These are phyloP conservation scores for Sextonia rubra DNA, from an alignment of 164 flowering plant genomes.

Conservation along the genomic window DNA sequence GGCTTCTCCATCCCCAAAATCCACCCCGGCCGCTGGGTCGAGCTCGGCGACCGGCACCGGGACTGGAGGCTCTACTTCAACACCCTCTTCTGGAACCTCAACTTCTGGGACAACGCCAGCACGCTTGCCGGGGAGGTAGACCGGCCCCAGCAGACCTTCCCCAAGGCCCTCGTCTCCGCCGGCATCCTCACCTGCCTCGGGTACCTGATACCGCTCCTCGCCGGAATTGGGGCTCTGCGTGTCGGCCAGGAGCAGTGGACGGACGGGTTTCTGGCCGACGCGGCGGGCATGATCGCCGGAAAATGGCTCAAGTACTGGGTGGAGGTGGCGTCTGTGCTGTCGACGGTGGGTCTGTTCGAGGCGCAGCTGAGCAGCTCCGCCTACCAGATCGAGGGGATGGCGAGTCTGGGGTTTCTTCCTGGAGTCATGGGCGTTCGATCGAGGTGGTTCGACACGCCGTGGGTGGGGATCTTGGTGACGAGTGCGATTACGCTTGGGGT, in stretches of 20 bases:
- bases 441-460: conserved; percentile 51
- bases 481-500: conserved; percentile 36
- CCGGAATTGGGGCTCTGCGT: conserved; percentile 40
- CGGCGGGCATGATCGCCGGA: conserved; percentile 46
- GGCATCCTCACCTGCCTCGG: conserved; percentile 42
- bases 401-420: conserved; percentile 48
- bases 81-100: conserved; percentile 88
- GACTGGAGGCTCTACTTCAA: conserved; percentile 78
- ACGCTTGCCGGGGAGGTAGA: conserved; percentile 73
- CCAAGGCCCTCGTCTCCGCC: conserved; percentile 46
- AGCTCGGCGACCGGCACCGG: conserved; percentile 41
- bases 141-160: conserved; percentile 48
- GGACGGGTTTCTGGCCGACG: conserved; percentile 52
- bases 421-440: conserved; percentile 27
- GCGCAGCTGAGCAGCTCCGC: conserved; percentile 59
- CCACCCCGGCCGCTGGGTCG: conserved; percentile 49
- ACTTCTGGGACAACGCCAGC: conserved; percentile 89
- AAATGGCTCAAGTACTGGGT: conserved; percentile 54
- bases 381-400: conserved; percentile 56
- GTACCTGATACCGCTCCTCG: conserved; percentile 52
- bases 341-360: conserved; percentile 51
- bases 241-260: conserved; percentile 43
- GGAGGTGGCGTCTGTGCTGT: conserved; percentile 44
- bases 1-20: conserved; percentile 58
- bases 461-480: conserved; percentile 43